Conservation (phyloP, 306 rosid species). For the Calophaca sinica region DNA sequence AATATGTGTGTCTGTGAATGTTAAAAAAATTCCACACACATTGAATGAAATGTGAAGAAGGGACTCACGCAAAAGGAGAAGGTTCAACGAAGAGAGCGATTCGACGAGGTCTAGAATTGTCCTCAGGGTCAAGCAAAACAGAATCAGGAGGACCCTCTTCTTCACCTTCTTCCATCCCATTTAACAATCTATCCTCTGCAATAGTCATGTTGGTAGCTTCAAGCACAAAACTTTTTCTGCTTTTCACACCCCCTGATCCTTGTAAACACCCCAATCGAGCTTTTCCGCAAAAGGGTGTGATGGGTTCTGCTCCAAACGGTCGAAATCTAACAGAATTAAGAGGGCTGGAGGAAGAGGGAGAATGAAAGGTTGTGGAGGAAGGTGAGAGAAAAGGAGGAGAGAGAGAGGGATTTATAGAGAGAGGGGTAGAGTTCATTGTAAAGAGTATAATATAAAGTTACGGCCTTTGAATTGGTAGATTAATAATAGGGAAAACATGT, state of each 20-base stretch:
- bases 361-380: constrained; percentile 13
- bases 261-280: constrained; percentile 37
- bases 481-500: background rate
- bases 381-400: constrained; percentile 60
- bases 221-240: constrained; percentile 47
- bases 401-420: constrained; percentile 76
- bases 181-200: constrained; percentile 52
- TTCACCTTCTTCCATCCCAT: constrained; percentile 50
- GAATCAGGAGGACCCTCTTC: constrained; percentile 76
- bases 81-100: constrained; percentile 99
- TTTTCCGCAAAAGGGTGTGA: constrained; percentile 43
- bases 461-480: constrained; percentile 12
- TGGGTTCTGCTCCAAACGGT: constrained; percentile 54
- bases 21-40: constrained; percentile 39
- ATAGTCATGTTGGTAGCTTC: constrained; percentile 74
- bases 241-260: constrained; percentile 32
- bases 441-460: constrained; percentile 38
- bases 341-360: constrained; percentile 30
- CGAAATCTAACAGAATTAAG: constrained; percentile 39
- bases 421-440: constrained; percentile 63
- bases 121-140: constrained; percentile 64
- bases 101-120: constrained; percentile 77
- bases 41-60: constrained; percentile 9
- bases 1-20: background rate
- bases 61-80: constrained; percentile 95